Conservation (phyloP, 2,329 filamentous ascomycete species). For the Xylaria sp. region DNA sequence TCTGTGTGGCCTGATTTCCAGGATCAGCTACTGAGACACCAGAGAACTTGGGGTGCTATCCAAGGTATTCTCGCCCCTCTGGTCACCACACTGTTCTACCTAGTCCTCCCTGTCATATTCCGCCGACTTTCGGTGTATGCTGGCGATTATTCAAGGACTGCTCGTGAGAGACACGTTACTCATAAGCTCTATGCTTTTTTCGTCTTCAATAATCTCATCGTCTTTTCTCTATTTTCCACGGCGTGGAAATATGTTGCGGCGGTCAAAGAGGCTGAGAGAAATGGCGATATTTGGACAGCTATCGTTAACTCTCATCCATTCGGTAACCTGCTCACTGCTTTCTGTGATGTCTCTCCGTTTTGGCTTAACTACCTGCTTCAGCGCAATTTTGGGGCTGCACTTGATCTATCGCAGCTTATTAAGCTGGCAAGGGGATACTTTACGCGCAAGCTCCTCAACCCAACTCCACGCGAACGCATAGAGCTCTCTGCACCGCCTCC, state of each 20-base stretch:
- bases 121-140: constrained; percentile 80
- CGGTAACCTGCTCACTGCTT: constrained; percentile 28
- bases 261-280: constrained; percentile 62
- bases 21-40: constrained; percentile 62
- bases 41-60: constrained; percentile 76
- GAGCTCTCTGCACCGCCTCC: constrained; percentile 86
- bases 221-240: constrained; percentile 79
- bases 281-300: constrained; percentile 70
- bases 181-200: constrained; percentile 92
- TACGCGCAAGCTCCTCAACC: constrained; percentile 77
- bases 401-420: constrained; percentile 84
- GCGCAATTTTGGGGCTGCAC: constrained; percentile 86
- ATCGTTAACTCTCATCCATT: constrained; percentile 66
- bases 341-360: constrained; percentile 33
- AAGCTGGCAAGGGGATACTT: constrained; percentile 82
- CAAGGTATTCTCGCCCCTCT: constrained; percentile 90
- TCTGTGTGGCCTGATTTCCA: constrained; percentile 78
- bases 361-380: constrained; percentile 59
- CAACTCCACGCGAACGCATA: constrained; percentile 87
- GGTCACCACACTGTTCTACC: constrained; percentile 82
- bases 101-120: constrained; percentile 86
- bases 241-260: constrained; percentile 65
- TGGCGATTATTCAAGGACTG: constrained; percentile 88
- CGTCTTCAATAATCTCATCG: constrained; percentile 90
- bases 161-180: constrained; percentile 85